phyloP scores from a whole-genome alignment of 768 basidiomycete species.

The Lactarius trivialis region DNA sequence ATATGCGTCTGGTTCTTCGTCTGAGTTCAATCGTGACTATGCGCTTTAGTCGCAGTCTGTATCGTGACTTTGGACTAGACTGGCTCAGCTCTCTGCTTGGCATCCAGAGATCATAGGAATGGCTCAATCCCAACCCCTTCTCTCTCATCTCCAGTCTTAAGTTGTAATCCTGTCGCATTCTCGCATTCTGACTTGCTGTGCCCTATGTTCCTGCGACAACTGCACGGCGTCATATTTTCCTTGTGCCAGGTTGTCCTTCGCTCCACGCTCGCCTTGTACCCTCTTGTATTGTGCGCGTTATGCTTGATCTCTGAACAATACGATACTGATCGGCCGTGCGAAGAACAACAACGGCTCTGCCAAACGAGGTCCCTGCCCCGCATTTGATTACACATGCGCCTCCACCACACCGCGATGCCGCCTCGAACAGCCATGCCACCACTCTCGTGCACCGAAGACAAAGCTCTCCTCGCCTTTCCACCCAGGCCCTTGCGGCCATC shows the following conservation, averaged over 20 bases:
- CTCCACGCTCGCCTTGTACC: background rate
- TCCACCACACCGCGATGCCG: no score
- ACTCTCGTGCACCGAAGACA: background rate
- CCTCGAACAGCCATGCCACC: background rate
- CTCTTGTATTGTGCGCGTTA: constrained; percentile 4
- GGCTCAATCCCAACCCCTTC: background rate
- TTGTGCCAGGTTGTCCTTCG: background rate
- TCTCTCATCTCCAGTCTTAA: background rate
- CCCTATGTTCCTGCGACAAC: constrained; percentile 6
- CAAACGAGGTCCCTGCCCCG: background rate
- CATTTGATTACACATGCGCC: background rate
- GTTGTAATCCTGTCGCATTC: background rate
- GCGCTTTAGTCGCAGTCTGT: background rate
- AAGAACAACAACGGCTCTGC: background rate
- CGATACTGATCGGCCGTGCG: background rate
- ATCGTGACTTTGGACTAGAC: constrained; percentile 2
- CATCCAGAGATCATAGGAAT: background rate
- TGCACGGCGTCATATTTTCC: background rate
- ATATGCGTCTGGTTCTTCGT: background rate
- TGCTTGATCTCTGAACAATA: background rate
- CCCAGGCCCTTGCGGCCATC: constrained; percentile 4
- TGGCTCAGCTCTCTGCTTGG: background rate
- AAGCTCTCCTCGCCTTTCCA: background rate
- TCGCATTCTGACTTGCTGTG: background rate
- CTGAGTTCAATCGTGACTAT: background rate